phyloP scores from a whole-genome alignment of 75 land plant species.

The Pseudotsuga menziesii region DNA sequence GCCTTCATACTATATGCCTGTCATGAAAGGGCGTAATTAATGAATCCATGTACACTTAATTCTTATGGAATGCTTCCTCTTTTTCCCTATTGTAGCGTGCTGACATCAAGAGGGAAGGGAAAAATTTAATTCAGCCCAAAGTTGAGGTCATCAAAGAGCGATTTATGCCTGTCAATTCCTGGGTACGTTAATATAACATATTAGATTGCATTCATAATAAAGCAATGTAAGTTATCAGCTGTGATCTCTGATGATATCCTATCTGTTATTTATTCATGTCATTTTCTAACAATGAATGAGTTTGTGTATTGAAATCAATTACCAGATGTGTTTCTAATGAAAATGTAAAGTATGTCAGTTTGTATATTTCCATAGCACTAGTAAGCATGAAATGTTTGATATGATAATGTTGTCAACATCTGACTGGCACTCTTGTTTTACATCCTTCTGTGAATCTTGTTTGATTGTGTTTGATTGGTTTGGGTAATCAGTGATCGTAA shows the following conservation, averaged over 20 bases:
- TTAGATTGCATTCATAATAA: neutral
- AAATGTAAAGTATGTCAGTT: too few species aligned
- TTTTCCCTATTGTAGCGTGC: neutral
- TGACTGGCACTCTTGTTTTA: neutral
- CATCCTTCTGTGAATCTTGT: neutral
- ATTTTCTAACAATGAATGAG: neutral
- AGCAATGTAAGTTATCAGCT: neutral
- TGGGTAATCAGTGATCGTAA: neutral
- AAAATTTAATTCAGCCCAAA: neutral
- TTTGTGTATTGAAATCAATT: neutral
- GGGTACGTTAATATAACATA: neutral
- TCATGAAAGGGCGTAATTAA: neutral
- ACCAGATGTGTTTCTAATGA: neutral
- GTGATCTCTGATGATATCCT: too few species aligned
- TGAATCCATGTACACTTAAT: neutral
- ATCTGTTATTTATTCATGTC: neutral
- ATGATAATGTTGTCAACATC: neutral
- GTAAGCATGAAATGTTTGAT: neutral
- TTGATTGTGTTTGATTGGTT: neutral
- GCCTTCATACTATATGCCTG: neutral
- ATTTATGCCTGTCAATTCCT: neutral
- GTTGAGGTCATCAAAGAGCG: neutral
- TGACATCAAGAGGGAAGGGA: conserved; percentile 3
- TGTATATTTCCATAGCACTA: too few species aligned
- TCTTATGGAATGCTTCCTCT: neutral